A percentile compares a stretch with the other conserved stretches of the same genome.
Conservation (phyloP, 2,329 filamentous ascomycete species). For the Colletotrichum tabaci region DNA sequence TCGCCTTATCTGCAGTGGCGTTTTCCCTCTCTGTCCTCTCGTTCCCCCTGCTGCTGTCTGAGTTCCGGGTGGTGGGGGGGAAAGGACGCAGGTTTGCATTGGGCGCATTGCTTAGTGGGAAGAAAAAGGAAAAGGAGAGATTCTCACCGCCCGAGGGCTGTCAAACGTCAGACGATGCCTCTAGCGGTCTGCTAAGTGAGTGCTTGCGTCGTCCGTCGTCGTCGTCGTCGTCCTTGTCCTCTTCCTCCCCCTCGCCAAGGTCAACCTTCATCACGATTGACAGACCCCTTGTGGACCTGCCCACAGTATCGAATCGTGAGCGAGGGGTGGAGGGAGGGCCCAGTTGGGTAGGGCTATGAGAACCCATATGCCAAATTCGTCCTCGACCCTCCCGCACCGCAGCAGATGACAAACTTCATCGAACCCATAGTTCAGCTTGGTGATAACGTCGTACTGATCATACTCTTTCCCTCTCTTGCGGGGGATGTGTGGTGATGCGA, state of each 20-base stretch:
- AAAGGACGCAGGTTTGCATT: neutral
- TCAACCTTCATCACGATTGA: neutral
- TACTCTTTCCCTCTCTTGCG: neutral
- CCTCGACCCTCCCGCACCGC: neutral
- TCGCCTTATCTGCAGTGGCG: neutral
- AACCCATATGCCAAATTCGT: neutral
- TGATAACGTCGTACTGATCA: constrained; percentile 13
- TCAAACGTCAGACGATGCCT: constrained; percentile 14
- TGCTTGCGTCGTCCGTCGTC: neutral
- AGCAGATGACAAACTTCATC: neutral
- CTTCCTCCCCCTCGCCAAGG: too few species aligned
- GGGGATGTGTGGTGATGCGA: neutral
- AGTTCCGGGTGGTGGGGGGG: too few species aligned
- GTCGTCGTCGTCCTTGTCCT: neutral
- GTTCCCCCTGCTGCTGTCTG: neutral
- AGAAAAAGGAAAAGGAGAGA: neutral
- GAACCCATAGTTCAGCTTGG: constrained; percentile 1
- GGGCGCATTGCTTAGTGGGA: neutral
- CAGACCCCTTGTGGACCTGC: neutral
- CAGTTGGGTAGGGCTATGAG: constrained; percentile 22
- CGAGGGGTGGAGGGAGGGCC: neutral
- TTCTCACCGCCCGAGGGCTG: constrained; percentile 12
- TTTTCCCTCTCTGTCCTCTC: neutral
- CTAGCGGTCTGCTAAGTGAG: constrained; percentile 20
- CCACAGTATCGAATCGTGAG: neutral